Conservation (phyloP, 306 rosid genomes). For the Fagus sylvatica region DNA sequence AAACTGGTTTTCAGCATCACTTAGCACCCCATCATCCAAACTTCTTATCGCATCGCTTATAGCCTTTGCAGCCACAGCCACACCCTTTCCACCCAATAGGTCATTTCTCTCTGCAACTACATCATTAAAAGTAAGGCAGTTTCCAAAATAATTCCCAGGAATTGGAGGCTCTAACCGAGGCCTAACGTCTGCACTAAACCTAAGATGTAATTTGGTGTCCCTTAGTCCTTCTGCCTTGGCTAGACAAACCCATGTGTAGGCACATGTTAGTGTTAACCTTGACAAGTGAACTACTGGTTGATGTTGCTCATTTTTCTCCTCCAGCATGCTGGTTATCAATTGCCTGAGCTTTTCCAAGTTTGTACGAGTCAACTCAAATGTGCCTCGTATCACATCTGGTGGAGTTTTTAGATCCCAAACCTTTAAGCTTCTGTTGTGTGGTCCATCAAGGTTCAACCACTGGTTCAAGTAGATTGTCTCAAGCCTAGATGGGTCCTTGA, state of each 20-base stretch:
- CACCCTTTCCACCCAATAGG: conserved; percentile 28
- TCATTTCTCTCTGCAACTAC: conserved; percentile 3
- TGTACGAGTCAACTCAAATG: conserved; percentile 1
- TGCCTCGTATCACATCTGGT: conserved; percentile 9
- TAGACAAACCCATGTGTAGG: conserved; percentile 32
- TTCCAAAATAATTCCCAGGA: conserved; percentile 26
- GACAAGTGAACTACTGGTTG: background rate
- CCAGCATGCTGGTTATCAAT: background rate
- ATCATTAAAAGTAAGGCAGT: conserved; percentile 4
- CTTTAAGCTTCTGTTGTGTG: conserved; percentile 17
- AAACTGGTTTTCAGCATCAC: too few relatives aligned
- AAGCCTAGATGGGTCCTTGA: conserved; percentile 13
- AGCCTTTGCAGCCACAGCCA: conserved; percentile 18
- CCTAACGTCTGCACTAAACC: conserved; percentile 11
- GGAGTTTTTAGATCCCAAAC: background rate
- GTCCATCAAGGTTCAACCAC: background rate
- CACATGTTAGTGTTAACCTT: conserved; percentile 17
- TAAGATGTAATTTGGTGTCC: background rate
- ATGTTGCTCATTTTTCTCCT: background rate
- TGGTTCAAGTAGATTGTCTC: background rate
- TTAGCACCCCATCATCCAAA: conserved; percentile 8
- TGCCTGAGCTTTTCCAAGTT: background rate
- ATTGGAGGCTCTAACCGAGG: background rate
- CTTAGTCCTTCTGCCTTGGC: conserved; percentile 21
- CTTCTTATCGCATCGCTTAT: conserved; percentile 15